A percentile compares a stretch with the other conserved stretches of the same genome.
phyloP scores from a whole-genome alignment of 148 eudicot genomes.

The Vaccinium darrowii region DNA sequence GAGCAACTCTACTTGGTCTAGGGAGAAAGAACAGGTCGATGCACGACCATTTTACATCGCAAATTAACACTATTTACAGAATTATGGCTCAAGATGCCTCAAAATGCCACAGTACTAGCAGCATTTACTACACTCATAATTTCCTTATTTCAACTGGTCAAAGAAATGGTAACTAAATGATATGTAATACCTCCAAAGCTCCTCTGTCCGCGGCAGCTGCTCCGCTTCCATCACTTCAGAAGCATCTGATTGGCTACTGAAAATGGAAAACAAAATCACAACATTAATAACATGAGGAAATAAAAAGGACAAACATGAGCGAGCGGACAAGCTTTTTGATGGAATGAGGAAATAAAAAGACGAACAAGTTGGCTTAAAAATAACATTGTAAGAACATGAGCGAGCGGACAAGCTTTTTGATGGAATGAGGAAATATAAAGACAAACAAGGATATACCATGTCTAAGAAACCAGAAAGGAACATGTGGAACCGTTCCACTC shows the following conservation, averaged over 20 bases:
- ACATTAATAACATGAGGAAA: background rate
- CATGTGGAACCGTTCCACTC: slow-evolving; percentile 39
- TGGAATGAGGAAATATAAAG: background rate
- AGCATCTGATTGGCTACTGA: slow-evolving; percentile 12
- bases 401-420: background rate
- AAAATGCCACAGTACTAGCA: slow-evolving; percentile 29
- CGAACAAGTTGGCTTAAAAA: background rate
- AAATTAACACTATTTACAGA: slow-evolving; percentile 38
- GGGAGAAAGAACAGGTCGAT: background rate
- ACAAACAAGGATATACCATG: background rate
- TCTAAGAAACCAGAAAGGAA: slow-evolving; percentile 25
- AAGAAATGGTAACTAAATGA: background rate
- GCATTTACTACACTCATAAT: background rate
- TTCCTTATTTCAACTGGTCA: background rate
- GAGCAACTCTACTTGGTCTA: slow-evolving; percentile 1
- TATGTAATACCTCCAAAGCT: slow-evolving; percentile 5
- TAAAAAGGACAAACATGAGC: too few species aligned
- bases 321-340: too few species aligned
- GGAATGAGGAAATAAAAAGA: too few species aligned
- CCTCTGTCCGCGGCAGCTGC: background rate
- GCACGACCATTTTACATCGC: slow-evolving; percentile 12
- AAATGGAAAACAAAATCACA: background rate
- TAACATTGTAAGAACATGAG: background rate
- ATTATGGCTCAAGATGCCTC: slow-evolving; percentile 26
- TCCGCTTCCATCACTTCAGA: slow-evolving; percentile 1